Evolutionary conservation across 1,139 yeast species (phyloP).

Genomic region (Eremothecium cymbalariae): DNA sequence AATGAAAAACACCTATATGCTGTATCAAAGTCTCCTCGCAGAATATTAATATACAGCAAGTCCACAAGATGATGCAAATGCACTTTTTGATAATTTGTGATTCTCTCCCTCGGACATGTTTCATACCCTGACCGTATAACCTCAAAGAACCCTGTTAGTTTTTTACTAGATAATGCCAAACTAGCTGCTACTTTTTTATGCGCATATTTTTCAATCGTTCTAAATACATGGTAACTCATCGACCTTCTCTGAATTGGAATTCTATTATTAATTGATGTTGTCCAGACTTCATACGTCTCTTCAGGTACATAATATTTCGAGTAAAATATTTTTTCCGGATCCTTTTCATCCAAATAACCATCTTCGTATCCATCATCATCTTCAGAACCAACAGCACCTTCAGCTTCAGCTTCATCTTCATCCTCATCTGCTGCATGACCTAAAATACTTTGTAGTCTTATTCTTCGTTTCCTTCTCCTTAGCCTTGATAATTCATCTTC

Average conservation of each 20-base stretch:
- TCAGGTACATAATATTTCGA: slow-evolving; percentile 24
- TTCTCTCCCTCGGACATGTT: slow-evolving; percentile 8
- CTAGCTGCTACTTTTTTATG: slow-evolving; percentile 13
- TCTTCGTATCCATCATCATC: slow-evolving; percentile 10
- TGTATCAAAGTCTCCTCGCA: slow-evolving; percentile 43
- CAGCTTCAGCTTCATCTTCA: slow-evolving; percentile 11
- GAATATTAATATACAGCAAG: slow-evolving; percentile 35
- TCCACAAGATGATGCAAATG: slow-evolving; percentile 28
- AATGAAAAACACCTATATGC: slow-evolving; percentile 48
- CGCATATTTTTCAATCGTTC: slow-evolving; percentile 16
- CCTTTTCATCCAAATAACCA: slow-evolving; percentile 12
- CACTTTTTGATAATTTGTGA: slow-evolving; percentile 15
- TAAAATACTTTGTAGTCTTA: slow-evolving; percentile 15
- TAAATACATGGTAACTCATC: slow-evolving; percentile 16
- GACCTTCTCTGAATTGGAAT: slow-evolving; percentile 15
- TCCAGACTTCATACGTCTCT: slow-evolving; percentile 30
- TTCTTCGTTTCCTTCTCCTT: slow-evolving; percentile 11
- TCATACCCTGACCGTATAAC: slow-evolving; percentile 24
- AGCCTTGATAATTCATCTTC: slow-evolving; percentile 6
- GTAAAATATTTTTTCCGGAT: slow-evolving; percentile 22
- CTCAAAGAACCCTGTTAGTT: slow-evolving; percentile 15
- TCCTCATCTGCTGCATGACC: slow-evolving; percentile 16
- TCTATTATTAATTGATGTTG: slow-evolving; percentile 13
- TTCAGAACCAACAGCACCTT: slow-evolving; percentile 2
- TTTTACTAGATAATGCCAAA: slow-evolving; percentile 20